These are phyloP conservation scores for Trypanosoma avium DNA, from an alignment of 208 protist genomes.

Conservation along the genomic window DNA sequence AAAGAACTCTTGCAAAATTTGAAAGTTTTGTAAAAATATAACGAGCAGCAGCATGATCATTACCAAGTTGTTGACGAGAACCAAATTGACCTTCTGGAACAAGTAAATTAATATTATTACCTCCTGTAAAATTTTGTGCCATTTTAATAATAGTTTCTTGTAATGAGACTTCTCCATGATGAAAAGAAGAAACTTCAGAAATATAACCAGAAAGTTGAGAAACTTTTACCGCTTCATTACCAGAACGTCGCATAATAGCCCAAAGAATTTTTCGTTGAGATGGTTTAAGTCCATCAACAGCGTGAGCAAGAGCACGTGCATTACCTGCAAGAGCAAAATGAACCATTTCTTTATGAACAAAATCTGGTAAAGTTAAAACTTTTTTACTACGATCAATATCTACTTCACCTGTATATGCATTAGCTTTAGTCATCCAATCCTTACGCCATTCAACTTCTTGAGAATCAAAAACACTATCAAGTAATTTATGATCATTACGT, in stretches of 20 bases:
- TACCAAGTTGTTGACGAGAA: conserved; percentile 96
- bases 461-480: conserved; percentile 99
- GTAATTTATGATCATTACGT: conserved; percentile 86
- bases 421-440: conserved; percentile 97
- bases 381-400: conserved; percentile 89
- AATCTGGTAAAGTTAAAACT: conserved; percentile 91
- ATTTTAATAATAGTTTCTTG: conserved; percentile 98
- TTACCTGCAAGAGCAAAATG: conserved; percentile 96
- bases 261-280: conserved; percentile 99
- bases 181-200: conserved; percentile 97
- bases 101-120: conserved; percentile 99
- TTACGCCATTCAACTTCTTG: conserved; percentile 97
- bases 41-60: conserved; percentile 96
- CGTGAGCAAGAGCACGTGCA: conserved; percentile 84
- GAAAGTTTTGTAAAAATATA: conserved; percentile 96
- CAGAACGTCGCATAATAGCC: conserved; percentile 85
- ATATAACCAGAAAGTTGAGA: conserved; percentile 99
- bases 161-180: conserved; percentile 99
- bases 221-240: conserved; percentile 98
- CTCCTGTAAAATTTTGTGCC: conserved; percentile 98
- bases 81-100: conserved; percentile 99
- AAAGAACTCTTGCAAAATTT: conserved; percentile 95
- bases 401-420: conserved; percentile 83
- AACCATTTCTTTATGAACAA: conserved; percentile 99
- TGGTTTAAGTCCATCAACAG: conserved; percentile 99